Evolutionary conservation across 2,329 filamentous ascomycete species (phyloP).

Genomic region (Talaromyces sp.): DNA sequence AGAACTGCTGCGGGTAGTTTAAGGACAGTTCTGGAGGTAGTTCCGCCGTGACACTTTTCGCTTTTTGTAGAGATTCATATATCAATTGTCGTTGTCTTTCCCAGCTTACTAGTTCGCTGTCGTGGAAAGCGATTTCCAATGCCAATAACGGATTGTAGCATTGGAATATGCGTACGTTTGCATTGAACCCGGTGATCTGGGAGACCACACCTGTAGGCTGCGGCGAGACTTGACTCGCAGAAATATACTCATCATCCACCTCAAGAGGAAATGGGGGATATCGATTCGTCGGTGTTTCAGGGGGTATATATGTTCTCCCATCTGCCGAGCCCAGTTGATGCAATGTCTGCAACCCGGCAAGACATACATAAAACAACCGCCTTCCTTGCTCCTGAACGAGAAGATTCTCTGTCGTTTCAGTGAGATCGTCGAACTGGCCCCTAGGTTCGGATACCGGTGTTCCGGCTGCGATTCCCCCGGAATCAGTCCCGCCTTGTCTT

Average conservation of each 20-base stretch:
- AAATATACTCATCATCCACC: constrained; percentile 80
- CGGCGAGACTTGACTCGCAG: constrained; percentile 65
- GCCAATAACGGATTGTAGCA: constrained; percentile 77
- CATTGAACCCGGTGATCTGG: constrained; percentile 75
- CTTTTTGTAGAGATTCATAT: constrained; percentile 66
- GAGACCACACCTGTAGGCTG: constrained; percentile 69
- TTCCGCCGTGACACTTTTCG: constrained; percentile 66
- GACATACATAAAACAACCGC: constrained; percentile 76
- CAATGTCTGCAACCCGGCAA: constrained; percentile 74
- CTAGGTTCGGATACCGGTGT: constrained; percentile 22
- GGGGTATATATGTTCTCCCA: constrained; percentile 71
- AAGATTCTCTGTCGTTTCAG: constrained; percentile 29
- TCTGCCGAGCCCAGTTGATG: constrained; percentile 72
- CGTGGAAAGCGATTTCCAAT: constrained; percentile 79
- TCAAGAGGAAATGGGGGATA: constrained; percentile 79
- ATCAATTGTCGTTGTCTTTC: constrained; percentile 72
- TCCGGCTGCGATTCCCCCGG: constrained; percentile 20
- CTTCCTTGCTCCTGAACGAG: constrained; percentile 52
- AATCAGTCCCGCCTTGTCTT: constrained; percentile 24
- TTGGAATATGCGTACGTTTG: constrained; percentile 72
- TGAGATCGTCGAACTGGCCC: constrained; percentile 26
- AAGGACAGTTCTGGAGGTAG: constrained; percentile 69
- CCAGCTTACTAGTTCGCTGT: constrained; percentile 73
- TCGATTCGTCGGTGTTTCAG: constrained; percentile 70
- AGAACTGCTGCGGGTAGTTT: constrained; percentile 37